phyloP scores from a whole-genome alignment of 306 rosid genomes.

The Sicyos baderoa region DNA sequence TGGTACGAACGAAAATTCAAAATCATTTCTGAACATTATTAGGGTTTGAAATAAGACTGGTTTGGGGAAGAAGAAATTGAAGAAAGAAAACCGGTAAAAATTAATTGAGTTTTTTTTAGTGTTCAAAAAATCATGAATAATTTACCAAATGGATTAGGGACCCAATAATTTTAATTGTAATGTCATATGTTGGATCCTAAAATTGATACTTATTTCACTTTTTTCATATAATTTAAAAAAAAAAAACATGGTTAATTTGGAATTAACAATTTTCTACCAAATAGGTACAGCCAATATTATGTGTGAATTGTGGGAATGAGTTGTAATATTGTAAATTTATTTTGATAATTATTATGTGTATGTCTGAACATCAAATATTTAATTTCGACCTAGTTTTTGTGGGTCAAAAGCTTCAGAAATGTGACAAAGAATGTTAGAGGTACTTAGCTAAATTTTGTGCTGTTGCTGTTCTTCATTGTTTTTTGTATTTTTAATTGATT shows the following conservation, averaged over 20 bases:
- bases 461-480: no score
- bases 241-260: background rate
- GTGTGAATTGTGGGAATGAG: background rate
- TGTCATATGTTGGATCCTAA: no score
- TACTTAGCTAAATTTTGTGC: no score
- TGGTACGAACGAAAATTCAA: conserved; percentile 44
- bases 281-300: background rate
- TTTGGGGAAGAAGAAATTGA: conserved; percentile 10
- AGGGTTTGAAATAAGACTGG: conserved; percentile 10
- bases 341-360: background rate
- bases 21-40: conserved; percentile 35
- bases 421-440: background rate
- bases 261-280: background rate
- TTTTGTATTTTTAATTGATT: no score
- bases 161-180: no score
- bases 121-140: background rate
- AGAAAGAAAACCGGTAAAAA: background rate
- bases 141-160: no score
- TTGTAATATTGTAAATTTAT: conserved; percentile 1
- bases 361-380: background rate
- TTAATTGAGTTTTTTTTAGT: background rate
- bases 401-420: conserved; percentile 3
- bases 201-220: no score
- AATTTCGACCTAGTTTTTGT: background rate
- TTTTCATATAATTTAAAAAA: no score